A percentile compares a stretch with the other conserved stretches of the same genome.
phyloP scores from a whole-genome alignment of 371 early-diverging fungal genomes.

The Mucor sp. region DNA sequence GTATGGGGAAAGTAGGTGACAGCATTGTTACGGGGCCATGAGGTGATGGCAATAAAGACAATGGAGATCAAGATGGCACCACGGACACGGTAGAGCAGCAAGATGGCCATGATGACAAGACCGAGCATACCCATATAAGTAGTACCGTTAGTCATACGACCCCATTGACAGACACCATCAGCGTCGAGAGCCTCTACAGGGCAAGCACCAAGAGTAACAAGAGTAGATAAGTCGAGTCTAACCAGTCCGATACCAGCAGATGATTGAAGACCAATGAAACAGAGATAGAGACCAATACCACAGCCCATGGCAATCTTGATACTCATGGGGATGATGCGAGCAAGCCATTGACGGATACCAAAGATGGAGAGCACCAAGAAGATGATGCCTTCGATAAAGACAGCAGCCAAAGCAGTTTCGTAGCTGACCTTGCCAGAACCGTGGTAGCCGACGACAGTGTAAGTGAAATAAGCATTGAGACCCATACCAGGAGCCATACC shows the following conservation, averaged over 20 bases:
- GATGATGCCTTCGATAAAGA: slow-evolving; percentile 79
- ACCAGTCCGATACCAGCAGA: slow-evolving; percentile 82
- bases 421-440: slow-evolving; percentile 72
- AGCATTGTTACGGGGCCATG: slow-evolving; percentile 64
- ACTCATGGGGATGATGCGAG: slow-evolving; percentile 69
- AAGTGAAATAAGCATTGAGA: slow-evolving; percentile 81
- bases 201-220: slow-evolving; percentile 74
- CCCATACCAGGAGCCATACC: slow-evolving; percentile 83
- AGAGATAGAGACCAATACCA: slow-evolving; percentile 78
- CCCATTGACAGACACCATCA: slow-evolving; percentile 52
- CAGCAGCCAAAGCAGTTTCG: slow-evolving; percentile 73
- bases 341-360: slow-evolving; percentile 80
- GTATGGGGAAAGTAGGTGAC: slow-evolving; percentile 81
- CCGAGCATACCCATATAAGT: slow-evolving; percentile 79
- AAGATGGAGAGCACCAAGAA: slow-evolving; percentile 72
- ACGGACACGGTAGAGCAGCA: slow-evolving; percentile 67
- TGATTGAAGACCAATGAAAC: slow-evolving; percentile 75
- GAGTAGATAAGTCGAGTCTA: slow-evolving; percentile 56
- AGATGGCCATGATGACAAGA: slow-evolving; percentile 65
- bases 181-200: slow-evolving; percentile 52
- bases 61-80: slow-evolving; percentile 78
- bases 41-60: slow-evolving; percentile 67
- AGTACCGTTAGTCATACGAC: slow-evolving; percentile 68
- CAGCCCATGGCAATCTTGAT: slow-evolving; percentile 76
- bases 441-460: slow-evolving; percentile 78